phyloP scores from a whole-genome alignment of 2,329 filamentous ascomycete genomes.

The Penicillium sp. region DNA sequence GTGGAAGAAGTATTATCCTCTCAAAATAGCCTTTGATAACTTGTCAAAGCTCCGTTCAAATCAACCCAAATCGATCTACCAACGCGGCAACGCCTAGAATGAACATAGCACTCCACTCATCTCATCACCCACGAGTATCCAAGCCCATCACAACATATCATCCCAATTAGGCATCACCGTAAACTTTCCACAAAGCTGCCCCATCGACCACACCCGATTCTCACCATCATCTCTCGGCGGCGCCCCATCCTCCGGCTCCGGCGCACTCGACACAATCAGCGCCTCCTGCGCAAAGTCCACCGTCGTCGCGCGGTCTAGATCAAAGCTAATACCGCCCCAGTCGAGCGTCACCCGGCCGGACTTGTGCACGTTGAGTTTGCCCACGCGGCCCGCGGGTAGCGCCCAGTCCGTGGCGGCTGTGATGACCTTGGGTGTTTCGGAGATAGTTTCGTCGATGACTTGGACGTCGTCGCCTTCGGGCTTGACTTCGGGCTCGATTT shows the following conservation, averaged over 20 bases:
- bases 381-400: conserved; percentile 57
- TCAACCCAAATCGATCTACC: not conserved
- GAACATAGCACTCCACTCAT: not conserved
- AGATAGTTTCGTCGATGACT: conserved; percentile 25
- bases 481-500: conserved; percentile 14
- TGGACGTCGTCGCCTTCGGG: conserved; percentile 36
- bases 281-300: conserved; percentile 64
- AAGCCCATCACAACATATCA: conserved; percentile 44
- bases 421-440: conserved; percentile 34
- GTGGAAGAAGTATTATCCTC: not conserved
- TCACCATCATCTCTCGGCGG: conserved; percentile 35
- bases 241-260: conserved; percentile 19
- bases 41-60: not conserved
- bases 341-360: conserved; percentile 64
- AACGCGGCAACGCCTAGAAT: not conserved
- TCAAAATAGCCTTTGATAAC: not conserved
- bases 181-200: conserved; percentile 65
- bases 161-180: conserved; percentile 64
- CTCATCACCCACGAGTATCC: not conserved
- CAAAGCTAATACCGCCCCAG: conserved; percentile 64
- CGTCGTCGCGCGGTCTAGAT: conserved; percentile 58
- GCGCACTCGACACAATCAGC: conserved; percentile 41
- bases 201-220: conserved; percentile 57
- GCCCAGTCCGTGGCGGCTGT: conserved; percentile 46
- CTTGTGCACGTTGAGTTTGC: conserved; percentile 63